Evolutionary conservation across 2,329 filamentous ascomycete species (phyloP).

Genomic region (Pseudogymnoascus sp.): DNA sequence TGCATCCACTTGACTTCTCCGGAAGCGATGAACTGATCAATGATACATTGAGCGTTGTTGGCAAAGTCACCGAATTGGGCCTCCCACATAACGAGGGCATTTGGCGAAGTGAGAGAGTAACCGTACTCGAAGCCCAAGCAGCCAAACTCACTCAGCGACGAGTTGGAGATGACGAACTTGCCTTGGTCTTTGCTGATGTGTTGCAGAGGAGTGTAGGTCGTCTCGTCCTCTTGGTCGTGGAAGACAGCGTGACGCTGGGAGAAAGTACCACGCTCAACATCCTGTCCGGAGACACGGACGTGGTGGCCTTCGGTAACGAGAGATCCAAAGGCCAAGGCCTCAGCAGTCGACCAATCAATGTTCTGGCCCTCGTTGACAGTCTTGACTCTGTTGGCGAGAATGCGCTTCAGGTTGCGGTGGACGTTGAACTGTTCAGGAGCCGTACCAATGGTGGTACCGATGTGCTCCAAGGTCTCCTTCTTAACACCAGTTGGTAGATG

Average conservation of each 20-base stretch:
- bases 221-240: conserved; percentile 93
- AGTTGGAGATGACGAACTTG: conserved; percentile 95
- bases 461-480: conserved; percentile 63
- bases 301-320: conserved; percentile 91
- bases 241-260: conserved; percentile 95
- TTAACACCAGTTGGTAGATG: conserved; percentile 83
- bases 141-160: conserved; percentile 63
- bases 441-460: conserved; percentile 71
- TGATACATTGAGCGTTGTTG: conserved; percentile 98
- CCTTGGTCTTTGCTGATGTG: conserved; percentile 85
- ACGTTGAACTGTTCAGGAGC: conserved; percentile 78
- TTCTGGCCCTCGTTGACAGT: conserved; percentile 83
- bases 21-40: conserved; percentile 97
- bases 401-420: conserved; percentile 96
- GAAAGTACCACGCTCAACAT: conserved; percentile 99
- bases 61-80: conserved; percentile 99
- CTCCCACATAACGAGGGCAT: conserved; percentile 98
- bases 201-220: conserved; percentile 87
- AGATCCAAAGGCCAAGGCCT: conserved; percentile 89
- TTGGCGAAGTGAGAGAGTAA: conserved; percentile 93
- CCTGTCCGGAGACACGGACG: conserved; percentile 94
- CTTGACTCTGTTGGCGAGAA: conserved; percentile 82
- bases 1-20: conserved; percentile 99
- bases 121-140: conserved; percentile 96
- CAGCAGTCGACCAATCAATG: conserved; percentile 96